These are phyloP conservation scores for Gigaspora rosea DNA, from an alignment of 192 early-diverging fungal genomes.

Conservation along the genomic window DNA sequence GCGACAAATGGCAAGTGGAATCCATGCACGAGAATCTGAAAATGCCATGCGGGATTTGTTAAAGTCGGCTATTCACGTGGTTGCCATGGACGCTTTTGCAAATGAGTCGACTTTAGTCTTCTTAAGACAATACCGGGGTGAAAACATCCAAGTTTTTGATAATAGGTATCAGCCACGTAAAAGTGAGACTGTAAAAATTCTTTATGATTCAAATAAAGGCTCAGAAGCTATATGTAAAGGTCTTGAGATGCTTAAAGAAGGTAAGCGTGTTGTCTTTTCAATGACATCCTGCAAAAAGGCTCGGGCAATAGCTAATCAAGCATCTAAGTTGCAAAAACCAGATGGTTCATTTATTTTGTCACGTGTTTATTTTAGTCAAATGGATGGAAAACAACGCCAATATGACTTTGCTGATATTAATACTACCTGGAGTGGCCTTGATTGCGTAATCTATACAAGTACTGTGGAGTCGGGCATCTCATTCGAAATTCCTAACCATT, in stretches of 20 bases:
- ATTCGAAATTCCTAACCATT: too few relatives aligned
- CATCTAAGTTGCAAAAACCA: neutral
- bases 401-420: too few relatives aligned
- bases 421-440: too few relatives aligned
- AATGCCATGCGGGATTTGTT: conserved; percentile 10
- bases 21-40: conserved; percentile 14
- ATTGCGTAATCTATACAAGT: too few relatives aligned
- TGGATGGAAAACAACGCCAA: too few relatives aligned
- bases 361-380: too few relatives aligned
- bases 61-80: conserved; percentile 11
- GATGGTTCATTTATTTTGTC: too few relatives aligned
- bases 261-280: too few relatives aligned
- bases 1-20: conserved; percentile 1
- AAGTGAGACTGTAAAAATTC: neutral
- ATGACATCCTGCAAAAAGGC: neutral
- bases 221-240: too few relatives aligned
- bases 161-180: conserved; percentile 10
- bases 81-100: conserved; percentile 20
- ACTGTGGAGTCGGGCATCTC: too few relatives aligned
- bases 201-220: conserved; percentile 9
- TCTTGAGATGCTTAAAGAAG: too few relatives aligned
- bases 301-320: neutral
- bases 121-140: neutral
- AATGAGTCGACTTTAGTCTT: conserved; percentile 6
- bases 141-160: conserved; percentile 2